Evolutionary conservation across 2,329 filamentous ascomycete genomes (phyloP), one percentile per base, ranked within the genome.

Genomic region (Penicillium digitatum): DNA sequence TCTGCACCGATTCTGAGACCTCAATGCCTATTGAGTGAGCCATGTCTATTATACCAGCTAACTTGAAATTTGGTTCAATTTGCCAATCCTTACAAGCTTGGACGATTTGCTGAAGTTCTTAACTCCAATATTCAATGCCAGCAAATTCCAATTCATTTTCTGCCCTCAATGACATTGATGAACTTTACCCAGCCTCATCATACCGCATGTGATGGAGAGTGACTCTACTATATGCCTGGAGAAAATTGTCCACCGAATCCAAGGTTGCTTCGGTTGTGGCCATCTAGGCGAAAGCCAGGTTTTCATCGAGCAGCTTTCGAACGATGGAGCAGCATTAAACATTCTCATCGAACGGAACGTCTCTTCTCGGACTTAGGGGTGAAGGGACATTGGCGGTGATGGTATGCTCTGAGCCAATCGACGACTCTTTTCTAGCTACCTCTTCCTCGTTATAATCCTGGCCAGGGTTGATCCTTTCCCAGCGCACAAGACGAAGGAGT

Each of bases 381-480:
- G 8, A 5, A 12, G 27, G 46, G 11, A 31, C 24, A 6, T 29
- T 60, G 59, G 35, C 53, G 40, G 22, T 64, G 42, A 35, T 20
- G 7, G 54, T 62, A 24, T 60, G 35, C 14, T 61, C 61, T 1
- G 63, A 60, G 1, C n/a, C 35, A 35, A 20, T 18, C 27, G 37
- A 52, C 0, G 64, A 65, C 6, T 58, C 61, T 3, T 60, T 58
- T 0, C 64, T 58, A 12, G 50, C 56, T 44, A 60, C 67, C 12
- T 42, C 59, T 42, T 71, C 69, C 68, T 70, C 67, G 31, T 71
- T 66, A 16, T 82, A 85, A 69, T 90, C 87, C 64, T 89, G 76
- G 3, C 75, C 75, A 3, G 76, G 76, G 38, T 78, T 78, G 45
- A 74, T 75, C 2, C 70, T 74, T 56, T 77, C 64, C 56, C 76